phyloP scores from a whole-genome alignment of 2,329 filamentous ascomycete genomes.

The Westerdykella sp. region DNA sequence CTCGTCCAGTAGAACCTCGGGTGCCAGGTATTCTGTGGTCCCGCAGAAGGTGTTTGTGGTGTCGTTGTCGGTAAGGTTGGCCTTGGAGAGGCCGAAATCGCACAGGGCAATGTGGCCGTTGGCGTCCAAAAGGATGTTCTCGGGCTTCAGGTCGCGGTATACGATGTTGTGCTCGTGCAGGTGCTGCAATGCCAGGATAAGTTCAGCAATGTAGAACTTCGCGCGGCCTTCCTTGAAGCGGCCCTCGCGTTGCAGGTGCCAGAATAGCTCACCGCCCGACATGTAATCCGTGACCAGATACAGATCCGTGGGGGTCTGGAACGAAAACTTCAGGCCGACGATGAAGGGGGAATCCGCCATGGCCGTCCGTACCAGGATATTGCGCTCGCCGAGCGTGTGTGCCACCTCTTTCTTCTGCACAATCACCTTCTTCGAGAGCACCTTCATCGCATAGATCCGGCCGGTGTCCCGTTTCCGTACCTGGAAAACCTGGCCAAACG shows the following conservation, averaged over 20 bases:
- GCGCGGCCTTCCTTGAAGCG: slow-evolving; percentile 90
- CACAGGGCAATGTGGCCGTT: slow-evolving; percentile 97
- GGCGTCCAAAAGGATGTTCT: slow-evolving; percentile 93
- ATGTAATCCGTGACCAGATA: slow-evolving; percentile 99
- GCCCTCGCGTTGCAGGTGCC: slow-evolving; percentile 96
- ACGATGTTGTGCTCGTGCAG: slow-evolving; percentile 96
- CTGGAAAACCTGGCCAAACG: slow-evolving; percentile 97
- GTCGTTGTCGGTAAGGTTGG: slow-evolving; percentile 92
- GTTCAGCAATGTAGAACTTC: slow-evolving; percentile 98
- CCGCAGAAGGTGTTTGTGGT: slow-evolving; percentile 99
- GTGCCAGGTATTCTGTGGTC: slow-evolving; percentile 94
- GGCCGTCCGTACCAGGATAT: slow-evolving; percentile 92
- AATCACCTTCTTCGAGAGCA: slow-evolving; percentile 98
- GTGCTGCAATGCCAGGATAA: slow-evolving; percentile 91
- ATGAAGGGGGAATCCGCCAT: slow-evolving; percentile 97
- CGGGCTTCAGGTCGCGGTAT: slow-evolving; percentile 93
- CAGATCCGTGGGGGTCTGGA: slow-evolving; percentile 92
- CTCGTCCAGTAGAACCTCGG: slow-evolving; percentile 91
- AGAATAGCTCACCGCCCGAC: slow-evolving; percentile 97
- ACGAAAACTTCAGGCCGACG: slow-evolving; percentile 95
- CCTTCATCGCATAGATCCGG: slow-evolving; percentile 98
- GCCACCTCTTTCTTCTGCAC: slow-evolving; percentile 99
- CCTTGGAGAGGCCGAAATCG: slow-evolving; percentile 96
- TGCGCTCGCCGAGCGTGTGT: slow-evolving; percentile 92
- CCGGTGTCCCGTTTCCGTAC: slow-evolving; percentile 95